Evolutionary conservation across 441 rosid species (phyloP).

Genomic region (Brassica balearica): DNA sequence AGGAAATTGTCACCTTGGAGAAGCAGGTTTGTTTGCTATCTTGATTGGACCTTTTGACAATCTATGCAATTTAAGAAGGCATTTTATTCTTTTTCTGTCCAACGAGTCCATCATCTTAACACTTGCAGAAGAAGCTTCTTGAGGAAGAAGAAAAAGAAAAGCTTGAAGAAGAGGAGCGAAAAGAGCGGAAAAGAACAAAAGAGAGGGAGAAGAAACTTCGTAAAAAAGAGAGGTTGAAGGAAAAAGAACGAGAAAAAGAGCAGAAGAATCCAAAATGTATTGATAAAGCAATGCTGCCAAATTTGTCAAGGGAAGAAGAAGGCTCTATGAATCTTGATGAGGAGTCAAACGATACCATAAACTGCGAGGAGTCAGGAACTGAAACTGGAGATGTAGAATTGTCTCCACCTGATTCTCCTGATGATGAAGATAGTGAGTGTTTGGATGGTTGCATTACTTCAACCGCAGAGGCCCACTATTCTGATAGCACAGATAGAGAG

Average conservation of each 20-base stretch:
- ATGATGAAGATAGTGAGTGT: slow-evolving; percentile 50
- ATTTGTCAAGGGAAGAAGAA: slow-evolving; percentile 60
- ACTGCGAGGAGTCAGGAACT: slow-evolving; percentile 55
- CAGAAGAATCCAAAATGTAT: slow-evolving; percentile 41
- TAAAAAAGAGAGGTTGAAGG: slow-evolving; percentile 87
- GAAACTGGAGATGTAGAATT: slow-evolving; percentile 55
- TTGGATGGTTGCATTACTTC: slow-evolving; percentile 46
- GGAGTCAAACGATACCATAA: slow-evolving; percentile 50
- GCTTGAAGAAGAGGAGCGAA: slow-evolving; percentile 95
- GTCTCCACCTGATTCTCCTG: slow-evolving; percentile 62
- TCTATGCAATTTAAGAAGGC: slow-evolving; percentile 2
- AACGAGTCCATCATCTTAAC: slow-evolving; percentile 33
- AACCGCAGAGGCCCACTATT: slow-evolving; percentile 48
- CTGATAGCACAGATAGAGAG: slow-evolving; percentile 61
- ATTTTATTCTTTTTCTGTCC: slow-evolving; percentile 5
- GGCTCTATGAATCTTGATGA: slow-evolving; percentile 51
- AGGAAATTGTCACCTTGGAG: slow-evolving; percentile 91
- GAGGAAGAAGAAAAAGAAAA: slow-evolving; percentile 99
- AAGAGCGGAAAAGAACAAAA: slow-evolving; percentile 84
- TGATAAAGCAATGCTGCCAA: slow-evolving; percentile 46
- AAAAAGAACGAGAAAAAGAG: slow-evolving; percentile 69
- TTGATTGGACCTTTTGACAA: slow-evolving; percentile 1
- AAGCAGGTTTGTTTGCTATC: slow-evolving; percentile 70
- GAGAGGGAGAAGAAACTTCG: slow-evolving; percentile 86
- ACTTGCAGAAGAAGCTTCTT: slow-evolving; percentile 81